These are phyloP conservation scores for Sarcodon aspratus DNA, from an alignment of 768 basidiomycete species.

Conservation along the genomic window DNA sequence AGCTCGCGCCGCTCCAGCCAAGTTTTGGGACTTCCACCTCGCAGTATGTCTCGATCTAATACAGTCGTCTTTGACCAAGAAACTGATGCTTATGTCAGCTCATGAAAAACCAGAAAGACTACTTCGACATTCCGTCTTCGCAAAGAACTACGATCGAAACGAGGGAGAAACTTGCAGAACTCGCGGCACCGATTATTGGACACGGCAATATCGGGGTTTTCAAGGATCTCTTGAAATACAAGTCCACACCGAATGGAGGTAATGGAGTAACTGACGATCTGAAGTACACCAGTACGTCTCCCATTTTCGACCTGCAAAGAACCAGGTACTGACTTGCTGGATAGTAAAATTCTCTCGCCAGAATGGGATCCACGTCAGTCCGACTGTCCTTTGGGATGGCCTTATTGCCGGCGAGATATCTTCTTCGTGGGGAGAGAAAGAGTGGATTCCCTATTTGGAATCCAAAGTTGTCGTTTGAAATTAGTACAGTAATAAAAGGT, in stretches of 20 bases:
- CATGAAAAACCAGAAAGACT: slow-evolving; percentile 67
- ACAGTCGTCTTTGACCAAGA: background rate
- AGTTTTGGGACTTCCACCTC: slow-evolving; percentile 72
- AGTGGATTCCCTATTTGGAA: slow-evolving; percentile 71
- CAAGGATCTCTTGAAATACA: slow-evolving; percentile 50
- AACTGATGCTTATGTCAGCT: slow-evolving; percentile 32
- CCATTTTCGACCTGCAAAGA: background rate
- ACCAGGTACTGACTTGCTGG: background rate
- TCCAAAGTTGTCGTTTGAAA: slow-evolving; percentile 37
- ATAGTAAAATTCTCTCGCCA: slow-evolving; percentile 86
- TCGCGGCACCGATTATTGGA: slow-evolving; percentile 46
- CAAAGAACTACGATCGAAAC: slow-evolving; percentile 59
- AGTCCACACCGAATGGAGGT: slow-evolving; percentile 65
- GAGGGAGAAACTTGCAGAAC: slow-evolving; percentile 56
- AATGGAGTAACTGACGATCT: slow-evolving; percentile 75
- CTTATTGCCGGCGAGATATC: slow-evolving; percentile 60
- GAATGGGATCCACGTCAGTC: slow-evolving; percentile 88
- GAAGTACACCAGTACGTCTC: slow-evolving; percentile 72
- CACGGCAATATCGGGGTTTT: slow-evolving; percentile 38
- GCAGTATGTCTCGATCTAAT: slow-evolving; percentile 27
- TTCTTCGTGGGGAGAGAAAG: slow-evolving; percentile 70
- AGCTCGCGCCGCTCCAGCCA: slow-evolving; percentile 55
- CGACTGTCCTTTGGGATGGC: slow-evolving; percentile 72
- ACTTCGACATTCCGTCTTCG: slow-evolving; percentile 65
- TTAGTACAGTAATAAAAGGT: background rate